Evolutionary conservation across 2,329 filamentous ascomycete genomes (phyloP).

Genomic region (Claviceps lovelessii): DNA sequence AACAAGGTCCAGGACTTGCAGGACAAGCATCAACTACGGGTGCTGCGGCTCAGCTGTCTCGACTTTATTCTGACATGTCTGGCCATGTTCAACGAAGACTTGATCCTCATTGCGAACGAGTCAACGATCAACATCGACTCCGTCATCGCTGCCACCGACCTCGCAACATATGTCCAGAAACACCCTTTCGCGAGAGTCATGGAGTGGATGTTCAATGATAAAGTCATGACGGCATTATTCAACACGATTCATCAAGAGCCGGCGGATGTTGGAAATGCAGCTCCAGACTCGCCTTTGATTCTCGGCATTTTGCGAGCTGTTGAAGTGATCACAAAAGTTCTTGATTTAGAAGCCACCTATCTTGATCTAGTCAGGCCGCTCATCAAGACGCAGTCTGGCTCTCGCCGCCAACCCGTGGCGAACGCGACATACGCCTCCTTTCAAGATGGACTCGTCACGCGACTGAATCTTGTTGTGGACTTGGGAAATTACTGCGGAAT

Average conservation of each 20-base stretch:
- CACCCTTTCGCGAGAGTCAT: conserved; percentile 91
- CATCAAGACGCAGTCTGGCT: conserved; percentile 50
- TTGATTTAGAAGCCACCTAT: conserved; percentile 84
- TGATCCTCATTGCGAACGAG: conserved; percentile 72
- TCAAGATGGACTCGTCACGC: conserved; percentile 77
- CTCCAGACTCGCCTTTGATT: conserved; percentile 68
- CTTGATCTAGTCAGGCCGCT: conserved; percentile 73
- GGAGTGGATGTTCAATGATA: conserved; percentile 97
- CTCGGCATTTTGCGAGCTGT: conserved; percentile 66
- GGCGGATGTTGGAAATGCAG: conserved; percentile 54
- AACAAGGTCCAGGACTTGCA: conserved; percentile 49
- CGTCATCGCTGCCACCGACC: conserved; percentile 57
- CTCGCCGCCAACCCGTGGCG: conserved; percentile 47
- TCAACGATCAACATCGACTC: conserved; percentile 62
- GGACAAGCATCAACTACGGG: conserved; percentile 53
- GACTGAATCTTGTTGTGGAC: conserved; percentile 64
- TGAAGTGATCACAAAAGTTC: conserved; percentile 66
- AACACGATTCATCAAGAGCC: conserved; percentile 63
- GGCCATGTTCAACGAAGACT: conserved; percentile 81
- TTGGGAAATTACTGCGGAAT: conserved; percentile 78
- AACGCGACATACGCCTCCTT: conserved; percentile 67
- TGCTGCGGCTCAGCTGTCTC: conserved; percentile 67
- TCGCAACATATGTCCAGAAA: conserved; percentile 67
- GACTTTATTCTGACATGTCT: conserved; percentile 71
- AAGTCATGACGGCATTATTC: conserved; percentile 68